Evolutionary conservation across 1,139 yeast species (phyloP), one percentile per base, ranked within the genome.

Genomic region (Pichia sp.): DNA sequence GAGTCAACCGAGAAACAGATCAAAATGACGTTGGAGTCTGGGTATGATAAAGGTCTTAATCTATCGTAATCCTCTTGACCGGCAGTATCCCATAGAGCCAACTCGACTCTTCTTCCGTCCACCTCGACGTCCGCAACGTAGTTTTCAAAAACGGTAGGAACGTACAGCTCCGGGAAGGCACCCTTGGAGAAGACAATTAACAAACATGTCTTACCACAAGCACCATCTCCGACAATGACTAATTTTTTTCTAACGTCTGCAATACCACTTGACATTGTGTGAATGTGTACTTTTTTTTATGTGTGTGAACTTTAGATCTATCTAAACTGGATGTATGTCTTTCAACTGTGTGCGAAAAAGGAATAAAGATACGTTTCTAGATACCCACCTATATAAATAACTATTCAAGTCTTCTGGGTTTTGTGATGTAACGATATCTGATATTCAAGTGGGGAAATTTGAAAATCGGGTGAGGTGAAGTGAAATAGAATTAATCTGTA

Each of bases 51-150:
- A 31, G 96, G 96, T 75, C 97, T 85, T 68, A 90, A 79, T 74
- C 96, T 85, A 72, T 89, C 96, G 72, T 89, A 90, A 74, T 90
- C 97, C 76, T 90, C 96, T 79, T 90, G 97, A 58, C 97, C 97
- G 53, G 97, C 97, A 63, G 97, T 90, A 87, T 90, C 97, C 96
- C 97, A 90, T 60, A 90, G 78, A 23, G 96, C 96, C 73, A 90
- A 79, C 70, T 88, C 96, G 55, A 89, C 96, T 71, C 87, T 87
- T 76, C 95, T 85, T 52, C 96, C 96, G 66, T 90, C 91, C 57
- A 90, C 95, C 69, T 87, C 95, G 53, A 90, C 96, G 67, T 88
- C 95, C 46, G 96, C 93, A 62, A 88, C 96, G 71, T 90, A 89
- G 76, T 89, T 89, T 70, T 90, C 97, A 67, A 90, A 90, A 55